These are phyloP conservation scores for Aureobasidium sp. DNA, from an alignment of 2,329 filamentous ascomycete genomes.

Conservation along the genomic window DNA sequence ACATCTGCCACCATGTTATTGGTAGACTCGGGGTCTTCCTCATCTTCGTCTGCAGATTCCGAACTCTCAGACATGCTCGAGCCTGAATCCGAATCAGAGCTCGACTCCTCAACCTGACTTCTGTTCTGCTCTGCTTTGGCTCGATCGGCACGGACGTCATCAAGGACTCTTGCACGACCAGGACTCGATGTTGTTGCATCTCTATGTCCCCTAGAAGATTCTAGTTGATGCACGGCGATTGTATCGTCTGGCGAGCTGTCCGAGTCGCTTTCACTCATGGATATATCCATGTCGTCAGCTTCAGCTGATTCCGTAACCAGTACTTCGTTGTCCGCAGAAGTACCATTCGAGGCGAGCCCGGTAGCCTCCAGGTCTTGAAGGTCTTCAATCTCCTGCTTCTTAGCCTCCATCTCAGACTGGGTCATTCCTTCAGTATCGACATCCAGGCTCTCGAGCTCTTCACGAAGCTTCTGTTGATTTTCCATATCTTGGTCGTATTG, in stretches of 20 bases:
- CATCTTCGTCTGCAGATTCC: not conserved
- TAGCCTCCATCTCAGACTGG: conserved; percentile 35
- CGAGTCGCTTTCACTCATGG: conserved; percentile 1
- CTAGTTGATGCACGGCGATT: not conserved
- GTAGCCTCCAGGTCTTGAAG: not conserved
- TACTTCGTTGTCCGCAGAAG: not conserved
- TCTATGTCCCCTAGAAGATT: not conserved
- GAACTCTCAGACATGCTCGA: conserved; percentile 17
- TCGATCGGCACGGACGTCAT: not conserved
- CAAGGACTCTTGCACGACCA: not conserved
- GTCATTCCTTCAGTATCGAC: conserved; percentile 39
- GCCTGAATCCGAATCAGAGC: not conserved
- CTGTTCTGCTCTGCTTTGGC: not conserved
- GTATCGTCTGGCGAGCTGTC: not conserved
- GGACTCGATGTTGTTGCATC: not conserved
- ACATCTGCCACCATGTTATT: not conserved
- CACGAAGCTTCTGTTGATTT: conserved; percentile 22
- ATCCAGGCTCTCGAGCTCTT: conserved; percentile 40
- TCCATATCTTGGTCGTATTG: conserved; percentile 30
- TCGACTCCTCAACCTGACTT: not conserved
- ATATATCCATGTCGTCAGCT: not conserved
- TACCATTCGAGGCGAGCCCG: not conserved
- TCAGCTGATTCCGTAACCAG: not conserved
- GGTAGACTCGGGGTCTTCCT: not conserved
- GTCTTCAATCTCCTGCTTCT: conserved; percentile 27